Conservation (phyloP, 1,284 basidiomycete genomes). For the Ustilago tritici region DNA sequence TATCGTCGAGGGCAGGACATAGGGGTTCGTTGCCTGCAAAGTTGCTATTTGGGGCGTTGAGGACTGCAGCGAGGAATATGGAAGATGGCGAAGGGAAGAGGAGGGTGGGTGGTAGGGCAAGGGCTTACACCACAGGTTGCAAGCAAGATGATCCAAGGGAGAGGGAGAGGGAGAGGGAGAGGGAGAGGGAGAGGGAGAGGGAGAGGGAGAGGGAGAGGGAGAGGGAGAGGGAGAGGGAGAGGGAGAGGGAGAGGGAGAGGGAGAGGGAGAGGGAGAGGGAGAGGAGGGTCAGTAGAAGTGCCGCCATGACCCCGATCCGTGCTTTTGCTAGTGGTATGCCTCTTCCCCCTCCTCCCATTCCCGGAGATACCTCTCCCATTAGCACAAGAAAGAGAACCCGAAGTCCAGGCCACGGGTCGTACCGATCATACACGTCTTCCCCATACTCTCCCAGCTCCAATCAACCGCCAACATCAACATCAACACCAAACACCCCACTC, state of each 20-base stretch:
- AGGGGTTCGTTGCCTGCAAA: not conserved
- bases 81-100: not conserved
- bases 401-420: not conserved
- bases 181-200: not conserved
- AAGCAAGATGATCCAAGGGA: not conserved
- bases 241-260: too few species aligned
- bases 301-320: constrained; percentile 4
- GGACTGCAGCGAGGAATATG: not conserved
- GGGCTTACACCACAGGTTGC: constrained; percentile 6
- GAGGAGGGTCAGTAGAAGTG: not conserved
- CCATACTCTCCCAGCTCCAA: too few species aligned
- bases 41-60: not conserved
- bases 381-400: not conserved
- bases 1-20: not conserved
- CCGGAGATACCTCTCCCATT: not conserved
- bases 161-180: not conserved
- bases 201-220: too few species aligned
- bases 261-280: not conserved
- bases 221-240: too few species aligned
- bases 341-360: not conserved
- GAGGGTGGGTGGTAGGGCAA: not conserved
- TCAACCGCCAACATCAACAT: too few species aligned
- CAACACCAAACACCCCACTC: too few species aligned
- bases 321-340: constrained; percentile 2
- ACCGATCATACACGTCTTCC: too few species aligned